These are phyloP conservation scores for Cyberlindnera euphorbiae DNA, from an alignment of 805 yeast species.

Conservation along the genomic window DNA sequence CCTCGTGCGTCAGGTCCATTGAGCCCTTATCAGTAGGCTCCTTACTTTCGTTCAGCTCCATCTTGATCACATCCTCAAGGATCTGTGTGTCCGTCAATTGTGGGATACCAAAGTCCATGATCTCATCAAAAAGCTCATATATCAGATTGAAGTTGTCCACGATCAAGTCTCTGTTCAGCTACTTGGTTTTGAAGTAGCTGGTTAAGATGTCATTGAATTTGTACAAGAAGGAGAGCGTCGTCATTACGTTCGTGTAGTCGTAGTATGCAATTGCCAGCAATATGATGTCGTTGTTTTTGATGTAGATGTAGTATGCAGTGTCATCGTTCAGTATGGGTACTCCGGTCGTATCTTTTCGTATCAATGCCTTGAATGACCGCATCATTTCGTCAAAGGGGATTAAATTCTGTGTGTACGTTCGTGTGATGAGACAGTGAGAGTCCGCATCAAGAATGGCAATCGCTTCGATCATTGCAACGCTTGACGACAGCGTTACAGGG, in stretches of 20 bases:
- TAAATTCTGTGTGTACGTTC: conserved; percentile 71
- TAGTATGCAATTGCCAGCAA: conserved; percentile 21
- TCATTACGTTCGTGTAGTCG: conserved; percentile 46
- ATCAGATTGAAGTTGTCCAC: conserved; percentile 70
- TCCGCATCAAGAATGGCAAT: conserved; percentile 62
- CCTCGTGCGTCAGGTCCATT: conserved; percentile 15
- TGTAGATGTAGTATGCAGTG: conserved; percentile 53
- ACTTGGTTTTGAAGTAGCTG: conserved; percentile 36
- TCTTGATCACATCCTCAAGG: conserved; percentile 70
- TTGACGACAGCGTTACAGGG: too few relatives aligned
- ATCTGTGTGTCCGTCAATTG: conserved; percentile 80
- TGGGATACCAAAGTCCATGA: conserved; percentile 84
- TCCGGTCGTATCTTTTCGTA: conserved; percentile 26
- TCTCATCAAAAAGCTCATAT: conserved; percentile 82
- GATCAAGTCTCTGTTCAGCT: conserved; percentile 52
- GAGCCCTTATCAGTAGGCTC: conserved; percentile 1
- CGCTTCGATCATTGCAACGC: conserved; percentile 3
- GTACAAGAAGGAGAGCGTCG: conserved; percentile 50
- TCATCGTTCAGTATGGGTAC: conserved; percentile 29
- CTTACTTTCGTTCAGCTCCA: conserved; percentile 32
- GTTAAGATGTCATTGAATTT: conserved; percentile 40
- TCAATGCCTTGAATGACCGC: conserved; percentile 47
- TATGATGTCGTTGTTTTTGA: conserved; percentile 45
- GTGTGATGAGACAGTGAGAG: conserved; percentile 60
- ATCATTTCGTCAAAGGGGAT: conserved; percentile 44